Base-by-base conservation (phyloP, 441 rosid genomes). In the Gossypium lobatum region DNA sequence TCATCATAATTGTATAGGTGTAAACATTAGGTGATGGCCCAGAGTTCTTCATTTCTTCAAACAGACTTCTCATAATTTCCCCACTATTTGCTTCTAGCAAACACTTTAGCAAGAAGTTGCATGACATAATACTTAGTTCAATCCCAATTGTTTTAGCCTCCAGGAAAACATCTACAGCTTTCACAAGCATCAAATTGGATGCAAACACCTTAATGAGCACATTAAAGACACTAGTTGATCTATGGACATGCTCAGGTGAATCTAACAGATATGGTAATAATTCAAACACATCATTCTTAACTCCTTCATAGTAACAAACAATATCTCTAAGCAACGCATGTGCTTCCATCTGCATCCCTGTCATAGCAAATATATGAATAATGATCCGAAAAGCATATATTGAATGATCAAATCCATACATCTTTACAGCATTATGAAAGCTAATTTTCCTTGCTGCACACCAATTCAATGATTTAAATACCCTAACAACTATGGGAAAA, bases 61-160 rank as follows among this genome's bases (percentile, higher is more conserved):
- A 84, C 72, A 86, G 70, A 26, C 69, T 73, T 69, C 37, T 74
- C 31, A 78, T 77, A 37, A 55, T 17, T 52, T 77, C 84, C 39
- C 20, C 76, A 18, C 76, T 66, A 64, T 75, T 79, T 18, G 78
- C 82, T 77, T 89, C 85, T 54, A 75, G 66, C 52, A 73, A 78
- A 77, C 86, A 82, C 73, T 89, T 89, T 62, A 87, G 88, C 81
- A 87, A 79, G 83, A 85, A 89, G 81, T 89, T 89, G 76, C 88
- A 85, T 0, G 89, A 78, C 26, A 5, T 50, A 16, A 85, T 77
- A 79, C 70, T 71, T 11, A 78, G 81, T 77, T 68, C 13, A 1
- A 87, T 60, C 31, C 86, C 87, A 48, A 77, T 68, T 63, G 73
- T 57, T 64, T 78, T 81, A 16, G 78, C 74, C 76, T 68, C 80